Evolutionary conservation across 805 yeast species (phyloP).

Genomic region (Hanseniaspora vineae): DNA sequence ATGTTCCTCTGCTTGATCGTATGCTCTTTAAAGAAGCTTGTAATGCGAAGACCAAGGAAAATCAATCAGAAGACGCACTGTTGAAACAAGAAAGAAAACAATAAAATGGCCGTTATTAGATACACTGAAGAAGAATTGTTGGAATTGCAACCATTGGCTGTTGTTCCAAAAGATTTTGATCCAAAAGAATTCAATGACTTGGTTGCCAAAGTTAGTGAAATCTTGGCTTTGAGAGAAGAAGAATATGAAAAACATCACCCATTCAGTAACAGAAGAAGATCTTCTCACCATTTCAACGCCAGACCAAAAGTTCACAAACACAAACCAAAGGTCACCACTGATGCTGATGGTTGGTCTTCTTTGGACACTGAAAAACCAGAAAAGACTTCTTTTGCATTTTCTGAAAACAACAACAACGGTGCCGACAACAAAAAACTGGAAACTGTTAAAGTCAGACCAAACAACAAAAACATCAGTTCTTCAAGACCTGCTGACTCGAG

Average conservation of each 20-base stretch:
- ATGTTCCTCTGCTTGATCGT: too few species aligned
- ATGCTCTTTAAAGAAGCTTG: too few species aligned
- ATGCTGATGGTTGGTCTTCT: constrained; percentile 79
- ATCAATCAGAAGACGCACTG: too few species aligned
- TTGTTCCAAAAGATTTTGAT: constrained; percentile 49
- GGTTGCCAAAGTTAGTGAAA: constrained; percentile 51
- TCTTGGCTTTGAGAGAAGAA: constrained; percentile 24
- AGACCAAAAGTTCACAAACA: constrained; percentile 49
- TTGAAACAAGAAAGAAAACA: neutral
- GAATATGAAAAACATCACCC: constrained; percentile 19
- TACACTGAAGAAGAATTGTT: constrained; percentile 64
- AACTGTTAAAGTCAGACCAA: constrained; percentile 48
- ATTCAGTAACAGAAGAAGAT: constrained; percentile 45
- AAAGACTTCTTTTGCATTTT: constrained; percentile 9
- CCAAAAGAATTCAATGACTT: constrained; percentile 51
- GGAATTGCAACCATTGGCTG: constrained; percentile 41
- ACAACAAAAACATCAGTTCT: constrained; percentile 61
- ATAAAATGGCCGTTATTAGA: constrained; percentile 3
- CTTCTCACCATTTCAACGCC: constrained; percentile 33
- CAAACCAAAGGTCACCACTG: constrained; percentile 38
- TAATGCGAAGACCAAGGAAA: too few species aligned
- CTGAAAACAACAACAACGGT: constrained; percentile 27
- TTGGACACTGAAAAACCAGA: constrained; percentile 30
- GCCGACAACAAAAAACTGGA: constrained; percentile 23
- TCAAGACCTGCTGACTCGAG: constrained; percentile 63